Percentiles rank a stretch among this genome's conserved stretches.
These are phyloP conservation scores for Coniferiporia weirii DNA, from an alignment of 1,284 basidiomycete species.

Conservation along the genomic window DNA sequence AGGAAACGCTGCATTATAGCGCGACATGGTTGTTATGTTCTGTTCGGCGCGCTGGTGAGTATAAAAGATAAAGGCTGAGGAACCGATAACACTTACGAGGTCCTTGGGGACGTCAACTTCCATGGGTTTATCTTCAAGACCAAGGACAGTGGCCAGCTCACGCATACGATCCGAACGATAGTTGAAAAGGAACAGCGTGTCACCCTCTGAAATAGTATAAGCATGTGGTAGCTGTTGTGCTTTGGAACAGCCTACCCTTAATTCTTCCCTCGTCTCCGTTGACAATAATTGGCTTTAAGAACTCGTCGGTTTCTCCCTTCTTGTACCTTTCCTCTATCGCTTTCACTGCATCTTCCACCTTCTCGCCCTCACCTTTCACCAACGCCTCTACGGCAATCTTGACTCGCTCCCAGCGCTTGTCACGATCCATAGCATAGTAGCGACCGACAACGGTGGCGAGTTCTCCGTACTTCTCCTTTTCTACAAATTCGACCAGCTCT, in stretches of 20 bases:
- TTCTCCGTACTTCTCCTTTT: slow-evolving; percentile 68
- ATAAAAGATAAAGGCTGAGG: slow-evolving; percentile 1
- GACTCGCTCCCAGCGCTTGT: slow-evolving; percentile 91
- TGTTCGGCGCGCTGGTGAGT: slow-evolving; percentile 26
- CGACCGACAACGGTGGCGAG: slow-evolving; percentile 80
- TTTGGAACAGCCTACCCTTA: slow-evolving; percentile 47
- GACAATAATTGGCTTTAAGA: slow-evolving; percentile 88
- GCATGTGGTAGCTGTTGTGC: slow-evolving; percentile 18
- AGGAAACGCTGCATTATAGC: slow-evolving; percentile 86
- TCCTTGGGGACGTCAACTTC: slow-evolving; percentile 79
- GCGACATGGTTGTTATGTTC: slow-evolving; percentile 88
- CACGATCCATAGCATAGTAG: slow-evolving; percentile 95
- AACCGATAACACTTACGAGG: slow-evolving; percentile 43
- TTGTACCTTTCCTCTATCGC: slow-evolving; percentile 70
- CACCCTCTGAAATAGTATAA: slow-evolving; percentile 38
- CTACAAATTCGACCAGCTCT: slow-evolving; percentile 72
- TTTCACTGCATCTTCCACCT: slow-evolving; percentile 54
- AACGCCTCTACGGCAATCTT: slow-evolving; percentile 85
- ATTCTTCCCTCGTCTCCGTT: slow-evolving; percentile 68
- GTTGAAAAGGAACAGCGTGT: slow-evolving; percentile 92
- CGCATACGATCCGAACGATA: slow-evolving; percentile 93
- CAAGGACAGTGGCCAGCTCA: slow-evolving; percentile 78
- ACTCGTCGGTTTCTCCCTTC: slow-evolving; percentile 85
- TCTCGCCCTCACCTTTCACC: slow-evolving; percentile 69
- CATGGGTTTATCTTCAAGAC: slow-evolving; percentile 76